Evolutionary conservation across 345 rosid species (phyloP).

Genomic region (Ceriops decandra): DNA sequence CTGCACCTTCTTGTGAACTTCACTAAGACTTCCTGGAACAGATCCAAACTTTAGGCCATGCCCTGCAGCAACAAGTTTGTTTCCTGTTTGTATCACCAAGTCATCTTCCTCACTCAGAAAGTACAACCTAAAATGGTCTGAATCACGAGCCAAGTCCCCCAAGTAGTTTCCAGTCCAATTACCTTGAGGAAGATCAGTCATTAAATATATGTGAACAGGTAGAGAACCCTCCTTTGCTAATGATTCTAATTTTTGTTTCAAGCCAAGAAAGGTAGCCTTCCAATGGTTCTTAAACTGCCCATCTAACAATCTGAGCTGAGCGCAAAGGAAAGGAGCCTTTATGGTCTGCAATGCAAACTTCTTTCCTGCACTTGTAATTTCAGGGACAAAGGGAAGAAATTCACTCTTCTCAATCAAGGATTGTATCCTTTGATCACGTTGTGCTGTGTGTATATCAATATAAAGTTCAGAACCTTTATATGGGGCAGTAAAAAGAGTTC

Average conservation of each 20-base stretch:
- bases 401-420: slow-evolving; percentile 55
- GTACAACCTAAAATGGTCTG: slow-evolving; percentile 47
- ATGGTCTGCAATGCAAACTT: slow-evolving; percentile 48
- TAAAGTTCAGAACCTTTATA: slow-evolving; percentile 70
- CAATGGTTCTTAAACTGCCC: slow-evolving; percentile 95
- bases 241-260: slow-evolving; percentile 62
- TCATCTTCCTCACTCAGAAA: slow-evolving; percentile 55
- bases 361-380: slow-evolving; percentile 59
- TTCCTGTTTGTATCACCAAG: slow-evolving; percentile 43
- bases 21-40: slow-evolving; percentile 26
- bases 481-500: slow-evolving; percentile 79
- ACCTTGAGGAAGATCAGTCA: slow-evolving; percentile 87
- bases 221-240: slow-evolving; percentile 36
- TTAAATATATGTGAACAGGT: slow-evolving; percentile 57
- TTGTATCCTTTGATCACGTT: slow-evolving; percentile 42
- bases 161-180: slow-evolving; percentile 83
- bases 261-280: slow-evolving; percentile 57
- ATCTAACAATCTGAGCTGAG: slow-evolving; percentile 85
- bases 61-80: slow-evolving; percentile 40
- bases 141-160: slow-evolving; percentile 61
- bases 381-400: slow-evolving; percentile 74
- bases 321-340: slow-evolving; percentile 73
- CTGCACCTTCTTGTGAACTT: slow-evolving; percentile 28
- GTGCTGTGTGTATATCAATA: slow-evolving; percentile 53
- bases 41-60: slow-evolving; percentile 51